Evolutionary conservation across 352 stramenopile genomes (phyloP), one percentile per base, ranked within the genome.

Genomic region (Globisporangium irregulare): DNA sequence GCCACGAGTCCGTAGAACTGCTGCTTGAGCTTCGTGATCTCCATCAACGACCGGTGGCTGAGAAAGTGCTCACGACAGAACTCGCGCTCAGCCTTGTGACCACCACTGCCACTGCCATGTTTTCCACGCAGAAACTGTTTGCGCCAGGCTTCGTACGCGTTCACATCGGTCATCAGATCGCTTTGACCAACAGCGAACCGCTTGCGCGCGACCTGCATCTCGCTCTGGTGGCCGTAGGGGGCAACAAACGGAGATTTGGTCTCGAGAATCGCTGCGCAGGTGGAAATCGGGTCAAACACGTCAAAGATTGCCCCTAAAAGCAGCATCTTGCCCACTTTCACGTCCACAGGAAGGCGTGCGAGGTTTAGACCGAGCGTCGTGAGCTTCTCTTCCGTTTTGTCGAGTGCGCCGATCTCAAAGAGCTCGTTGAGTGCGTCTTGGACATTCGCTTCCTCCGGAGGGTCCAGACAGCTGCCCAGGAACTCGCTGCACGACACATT

Each of bases 241-340:
- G 86, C 84, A 8, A 93, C 82, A 62, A 95, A 95, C 54, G 85
- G 88, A n/a, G 84, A 93, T 57, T 90, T 90, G 22, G 84, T 91
- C 59, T 94, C 86, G 14, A 95, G 66, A 2, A 94, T 77, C 9
- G 88, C 88, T 0, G 85, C 88, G 51, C 85, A 89, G 0, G 87
- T 90, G 14, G 84, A 82, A 2, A 90, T 74, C 0, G 79, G 73
- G 38, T 89, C 91, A 66, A 85, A 86, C 48, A 95, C 98, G 20
- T 82, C 74, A 64, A 99, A 98, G 12, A 99, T 74, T 55, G 90
- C 87, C 18, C 94, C 97, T 55, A 97, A 93, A 22, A 99, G 78
- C 10, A 99, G 77, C 79, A 99, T 93, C 73, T 99, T 99, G 29
- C 93, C 98, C 22, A 99, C 78, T 71, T 97, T 90, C 20, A 97